These are phyloP conservation scores for Exserohilum rostratum DNA, from an alignment of 2,329 filamentous ascomycete species.

Conservation along the genomic window DNA sequence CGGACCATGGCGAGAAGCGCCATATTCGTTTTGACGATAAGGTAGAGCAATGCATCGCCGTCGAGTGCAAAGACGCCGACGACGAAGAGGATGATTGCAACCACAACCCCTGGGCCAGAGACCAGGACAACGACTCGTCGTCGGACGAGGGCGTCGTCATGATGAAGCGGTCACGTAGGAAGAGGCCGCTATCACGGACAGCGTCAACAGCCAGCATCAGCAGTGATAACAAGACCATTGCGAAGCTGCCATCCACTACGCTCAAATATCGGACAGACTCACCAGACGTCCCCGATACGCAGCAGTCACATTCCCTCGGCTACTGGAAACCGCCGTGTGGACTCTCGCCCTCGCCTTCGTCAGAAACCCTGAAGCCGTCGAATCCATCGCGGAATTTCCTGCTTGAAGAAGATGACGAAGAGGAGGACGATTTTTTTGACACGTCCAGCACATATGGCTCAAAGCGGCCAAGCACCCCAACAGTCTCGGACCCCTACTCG, in stretches of 20 bases:
- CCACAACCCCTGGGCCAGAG: conserved; percentile 47
- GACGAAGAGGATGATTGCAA: conserved; percentile 62
- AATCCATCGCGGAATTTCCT: conserved; percentile 70
- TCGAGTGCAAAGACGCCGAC: conserved; percentile 83
- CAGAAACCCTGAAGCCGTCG: conserved; percentile 78
- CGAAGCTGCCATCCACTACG: conserved; percentile 84
- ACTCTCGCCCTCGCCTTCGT: conserved; percentile 76
- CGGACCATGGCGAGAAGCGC: conserved; percentile 67
- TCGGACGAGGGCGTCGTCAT: conserved; percentile 80
- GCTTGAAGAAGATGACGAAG: conserved; percentile 62
- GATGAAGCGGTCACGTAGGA: conserved; percentile 70
- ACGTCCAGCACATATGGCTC: conserved; percentile 46
- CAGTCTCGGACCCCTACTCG: conserved; percentile 36
- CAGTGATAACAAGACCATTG: conserved; percentile 81
- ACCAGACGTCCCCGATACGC: conserved; percentile 67
- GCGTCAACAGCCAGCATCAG: conserved; percentile 62
- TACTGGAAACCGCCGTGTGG: conserved; percentile 54
- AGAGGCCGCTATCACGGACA: conserved; percentile 59
- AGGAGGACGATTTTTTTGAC: conserved; percentile 54
- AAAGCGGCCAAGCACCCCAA: conserved; percentile 45
- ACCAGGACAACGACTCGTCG: conserved; percentile 58
- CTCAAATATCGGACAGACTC: conserved; percentile 83
- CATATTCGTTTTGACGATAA: conserved; percentile 98
- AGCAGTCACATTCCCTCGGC: conserved; percentile 50
- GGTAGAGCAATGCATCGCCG: conserved; percentile 93